Base-by-base conservation (phyloP, 495 filamentous ascomycete species). In the Elaphomyces granulatus region DNA sequence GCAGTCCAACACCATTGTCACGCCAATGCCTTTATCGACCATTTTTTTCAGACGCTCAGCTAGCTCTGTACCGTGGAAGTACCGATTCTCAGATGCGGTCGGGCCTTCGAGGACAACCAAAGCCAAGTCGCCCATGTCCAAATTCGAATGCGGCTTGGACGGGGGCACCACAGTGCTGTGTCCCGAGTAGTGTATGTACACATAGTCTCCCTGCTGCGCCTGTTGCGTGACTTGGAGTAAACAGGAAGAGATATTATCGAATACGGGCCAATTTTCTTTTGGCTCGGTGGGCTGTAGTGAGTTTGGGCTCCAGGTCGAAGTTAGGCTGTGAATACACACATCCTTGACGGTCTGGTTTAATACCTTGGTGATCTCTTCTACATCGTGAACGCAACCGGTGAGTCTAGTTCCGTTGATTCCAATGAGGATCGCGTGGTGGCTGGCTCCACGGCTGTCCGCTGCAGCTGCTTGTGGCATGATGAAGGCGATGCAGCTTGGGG, bases 161-260 rank as follows among this genome's bases (percentile, higher is more conserved):
- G 41, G 46, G 32, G 26, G 6, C 12, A 18, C 4, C 26, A 38
- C 10, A n/a, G 45, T 46, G 4, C 54, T 50, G 35, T 58, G 54
- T 4, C 54, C 54, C 15, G 54, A 58, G 37, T 45, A 58, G 36
- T 58, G 54, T 16, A 58, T 52, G 26, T 58, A 55, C 12, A 55
- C 44, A 28, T 40, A 49, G 37, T 58, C 50, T 32, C 54, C 53
- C 20, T 34, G 15, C 20, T 47, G 41, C n/a, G 51, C 52, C 34
- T 30, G 8, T 14, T 14, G 10, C 9, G 43, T 40, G 17, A 52
- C 30, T 15, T 28, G 26, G 7, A 37, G 17, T 12, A 55, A 36
- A 20, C 7, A 15, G 8, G 44, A 41, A 20, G 36, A 34, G 37
- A 55, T 37, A 43, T 55, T 53, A 3, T 35, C n/a, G 34, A 37